Base-by-base conservation (phyloP, 2,329 filamentous ascomycete species). In the Colletotrichum theobromicola region DNA sequence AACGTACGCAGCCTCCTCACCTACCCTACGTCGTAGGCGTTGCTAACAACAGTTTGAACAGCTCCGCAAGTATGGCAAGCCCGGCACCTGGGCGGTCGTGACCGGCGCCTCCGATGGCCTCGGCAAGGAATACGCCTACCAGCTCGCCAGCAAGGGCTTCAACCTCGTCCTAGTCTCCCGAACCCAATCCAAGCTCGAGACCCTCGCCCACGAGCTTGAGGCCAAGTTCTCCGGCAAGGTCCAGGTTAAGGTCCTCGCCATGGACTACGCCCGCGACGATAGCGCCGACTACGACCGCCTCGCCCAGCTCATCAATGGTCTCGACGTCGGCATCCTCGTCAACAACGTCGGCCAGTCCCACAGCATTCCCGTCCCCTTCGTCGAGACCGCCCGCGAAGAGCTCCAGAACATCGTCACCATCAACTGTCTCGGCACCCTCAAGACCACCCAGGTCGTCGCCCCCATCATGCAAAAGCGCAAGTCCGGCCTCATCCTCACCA, bases 331-430 rank as follows among this genome's bases (percentile, higher is more conserved):
- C 58, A 94, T 99, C 76, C 87, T 99, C 77, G 90, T 99, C 88
- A 99, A 99, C 90, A 99, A 99, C 80, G 97, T 99, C 69, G 97
- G 97, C 77, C 93, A 95, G 84, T 97, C 94, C 84, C 97, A 99
- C 88, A 93, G 90, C 84, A 98, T 98, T 70, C 97, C 97, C 3
- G 95, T 98, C 1, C 90, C 95, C 0, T 99, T 99, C 86, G 87
- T 94, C 64, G 90, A 95, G 80, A 98, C 96, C 1, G 85, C 92
- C 15, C 89, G 92, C 81, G 88, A 93, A 74, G 97, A 98, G 87
- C 91, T 99, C 81, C 90, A 93, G 80, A 92, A 94, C 82, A 99
- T 99, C 80, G 93, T 99, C 84, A 96, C 93, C 66, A 96, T 99
- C 89, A 99, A 99, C 87, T 98, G 96, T 86, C 87, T 94, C 76